Evolutionary conservation across 164 flowering plant genomes (phyloP), one percentile per base, ranked within the genome.

Genomic region (Dillenia suffruticosa): DNA sequence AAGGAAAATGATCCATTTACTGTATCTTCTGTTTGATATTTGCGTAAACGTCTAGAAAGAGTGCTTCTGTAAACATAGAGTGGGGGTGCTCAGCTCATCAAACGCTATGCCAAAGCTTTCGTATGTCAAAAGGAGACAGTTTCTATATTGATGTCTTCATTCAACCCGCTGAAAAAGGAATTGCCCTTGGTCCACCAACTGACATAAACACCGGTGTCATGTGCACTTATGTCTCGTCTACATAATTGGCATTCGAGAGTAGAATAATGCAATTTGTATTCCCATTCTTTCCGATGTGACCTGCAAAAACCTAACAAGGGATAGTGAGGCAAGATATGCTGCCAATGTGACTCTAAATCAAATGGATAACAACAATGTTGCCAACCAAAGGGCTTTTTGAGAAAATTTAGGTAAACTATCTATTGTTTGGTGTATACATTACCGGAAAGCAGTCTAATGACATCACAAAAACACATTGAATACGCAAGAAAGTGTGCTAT

Each of bases 61-160:
- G 79, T 71, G 66, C 81, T 76, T 51, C 63, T 75, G 64, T 75
- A 90, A 46, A 86, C 94, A 77, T 87, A 88, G 32, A 90, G 22
- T 19, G 22, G 84, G 40, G 48, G 80, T 83, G 76, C 84, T 80
- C 72, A 87, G 67, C 71, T 76, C 86, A 47, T 89, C 88, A 72
- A 76, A 90, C 3, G 82, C 81, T 16, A 83, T 70, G 9, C 96
- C 94, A 44, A 87, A 76, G 72, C 96, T 86, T 75, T 81, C 90
- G 63, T 90, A 88, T 44, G 84, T 84, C 49, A 90, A 65, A 19
- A 84, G 69, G 16, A 82, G 74, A 49, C 67, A 45, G 17, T 70
- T 70, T 59, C 60, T 76, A 44, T 64, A 50, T 19, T 58, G 64
- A 43, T 58, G 64, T 67, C 54, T 79, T 52, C 68, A 46, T 19